Evolutionary conservation across 352 stramenopile species (phyloP).

Genomic region (Globisporangium spinosum): DNA sequence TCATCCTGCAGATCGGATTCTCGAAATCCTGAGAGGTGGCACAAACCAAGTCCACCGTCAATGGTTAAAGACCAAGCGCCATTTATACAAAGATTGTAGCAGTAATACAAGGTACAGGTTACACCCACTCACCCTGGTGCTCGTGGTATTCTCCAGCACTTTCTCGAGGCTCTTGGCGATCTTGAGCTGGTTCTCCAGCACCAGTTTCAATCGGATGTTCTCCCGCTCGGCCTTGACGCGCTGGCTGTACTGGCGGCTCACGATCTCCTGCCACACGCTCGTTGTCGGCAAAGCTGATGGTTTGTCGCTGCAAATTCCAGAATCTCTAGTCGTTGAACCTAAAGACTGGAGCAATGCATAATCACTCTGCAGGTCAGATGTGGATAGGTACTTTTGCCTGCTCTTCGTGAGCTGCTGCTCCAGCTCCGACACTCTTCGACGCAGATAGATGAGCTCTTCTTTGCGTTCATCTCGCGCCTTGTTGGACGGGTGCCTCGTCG

Average conservation of each 20-base stretch:
- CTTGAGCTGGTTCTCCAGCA: slow-evolving; percentile 50
- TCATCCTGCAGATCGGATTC: background rate
- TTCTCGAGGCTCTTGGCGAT: slow-evolving; percentile 38
- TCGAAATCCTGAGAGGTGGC: slow-evolving; percentile 5
- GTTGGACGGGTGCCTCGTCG: slow-evolving; percentile 4
- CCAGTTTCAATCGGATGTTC: slow-evolving; percentile 46
- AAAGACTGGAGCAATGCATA: too few species aligned
- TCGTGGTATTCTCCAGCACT: slow-evolving; percentile 14
- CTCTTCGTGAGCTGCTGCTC: slow-evolving; percentile 23
- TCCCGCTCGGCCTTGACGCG: slow-evolving; percentile 29
- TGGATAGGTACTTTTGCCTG: too few species aligned
- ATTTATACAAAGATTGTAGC: background rate
- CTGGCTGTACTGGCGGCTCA: background rate
- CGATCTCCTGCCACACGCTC: slow-evolving; percentile 13
- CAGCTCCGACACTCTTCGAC: slow-evolving; percentile 21
- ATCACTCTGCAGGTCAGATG: too few species aligned
- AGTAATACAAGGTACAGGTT: slow-evolving; percentile 6
- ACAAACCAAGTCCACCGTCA: background rate
- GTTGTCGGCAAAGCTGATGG: background rate
- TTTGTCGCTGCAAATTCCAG: too few species aligned
- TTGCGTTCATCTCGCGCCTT: slow-evolving; percentile 21
- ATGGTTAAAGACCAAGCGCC: background rate
- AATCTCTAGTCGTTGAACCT: too few species aligned
- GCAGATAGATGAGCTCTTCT: slow-evolving; percentile 31
- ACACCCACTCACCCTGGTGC: slow-evolving; percentile 1